Base-by-base conservation (phyloP, 768 basidiomycete genomes). In the Rhizopogon sp. region DNA sequence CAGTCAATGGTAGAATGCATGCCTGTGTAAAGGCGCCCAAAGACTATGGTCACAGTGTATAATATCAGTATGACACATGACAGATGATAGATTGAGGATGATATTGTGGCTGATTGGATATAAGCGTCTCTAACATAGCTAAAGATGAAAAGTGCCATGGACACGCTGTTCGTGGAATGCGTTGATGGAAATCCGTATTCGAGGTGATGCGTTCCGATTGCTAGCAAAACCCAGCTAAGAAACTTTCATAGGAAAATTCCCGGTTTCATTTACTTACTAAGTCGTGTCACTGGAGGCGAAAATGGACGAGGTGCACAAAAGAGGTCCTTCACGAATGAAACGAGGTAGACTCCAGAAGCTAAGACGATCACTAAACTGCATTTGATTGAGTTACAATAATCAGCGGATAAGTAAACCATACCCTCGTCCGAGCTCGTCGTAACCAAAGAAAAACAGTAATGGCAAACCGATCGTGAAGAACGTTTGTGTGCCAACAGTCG, bases 161-260 rank as follows among this genome's bases (percentile, higher is more conserved):
- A 95, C 50, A 93, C 79, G 52, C 85, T 82, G 68, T 97, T 96
- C 7, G 94, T 92, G 2, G 92, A 90, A 64, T 99, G 96, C 0
- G 95, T 97, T 0, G 93, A 96, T 0, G 94, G 95, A 65, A 98
- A 96, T 22, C 96, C 96, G 61, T 96, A 96, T 72, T 96, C 93
- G 3, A 91, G 78, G 60, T 93, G 90, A 63, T 91, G 89, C 1
- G 74, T 79, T 13, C 89, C 87, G 50, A 92, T 85, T 5, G 85
- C 88, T 91, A 60, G 39, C 35, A 11, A 33, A 56, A 39, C 11
- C 56, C 16, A 33, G 37, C 57, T 41, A 37, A n/a, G 16, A 17
- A 17, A 31, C 31, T 3, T 35, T 59, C 5, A 51, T 22, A 29
- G 20, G 40, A 25, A 37, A 7, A 22, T 3, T 14, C 25, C 5